Conservation (phyloP, 768 basidiomycete genomes). For the Trametes meyenii region DNA sequence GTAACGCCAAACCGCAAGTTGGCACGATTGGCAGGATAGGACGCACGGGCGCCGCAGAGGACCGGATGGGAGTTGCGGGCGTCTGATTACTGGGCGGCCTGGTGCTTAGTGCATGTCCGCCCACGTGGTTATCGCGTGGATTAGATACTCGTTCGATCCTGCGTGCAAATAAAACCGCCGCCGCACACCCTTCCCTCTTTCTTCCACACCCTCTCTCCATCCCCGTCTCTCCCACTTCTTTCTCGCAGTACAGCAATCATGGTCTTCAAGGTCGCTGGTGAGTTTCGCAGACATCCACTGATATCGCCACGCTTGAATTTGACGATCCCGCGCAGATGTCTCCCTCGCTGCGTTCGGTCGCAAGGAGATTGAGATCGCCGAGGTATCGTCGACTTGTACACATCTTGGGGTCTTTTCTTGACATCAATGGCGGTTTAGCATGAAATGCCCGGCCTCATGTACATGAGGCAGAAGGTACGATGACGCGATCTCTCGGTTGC, state of each 20-base stretch:
- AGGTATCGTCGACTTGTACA: constrained; percentile 55
- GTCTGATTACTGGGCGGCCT: no score
- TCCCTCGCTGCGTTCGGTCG: constrained; percentile 99
- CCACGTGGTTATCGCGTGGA: constrained; percentile 24
- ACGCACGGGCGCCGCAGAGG: not conserved
- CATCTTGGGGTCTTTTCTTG: constrained; percentile 8
- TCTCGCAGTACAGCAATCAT: constrained; percentile 42
- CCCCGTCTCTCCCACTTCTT: constrained; percentile 30
- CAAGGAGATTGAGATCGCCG: constrained; percentile 99
- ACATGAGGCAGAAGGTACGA: constrained; percentile 81
- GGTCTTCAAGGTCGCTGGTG: constrained; percentile 92
- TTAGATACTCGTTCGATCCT: constrained; percentile 24
- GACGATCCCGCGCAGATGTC: constrained; percentile 56
- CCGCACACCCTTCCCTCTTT: constrained; percentile 23
- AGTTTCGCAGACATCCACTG: constrained; percentile 17
- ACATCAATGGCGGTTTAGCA: constrained; percentile 47
- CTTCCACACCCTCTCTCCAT: constrained; percentile 29
- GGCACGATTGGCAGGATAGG: not conserved
- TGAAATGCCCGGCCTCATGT: constrained; percentile 97
- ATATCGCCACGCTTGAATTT: not conserved
- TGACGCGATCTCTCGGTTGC: not conserved
- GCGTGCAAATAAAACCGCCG: constrained; percentile 28
- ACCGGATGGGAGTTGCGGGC: no score
- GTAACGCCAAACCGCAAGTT: no score
- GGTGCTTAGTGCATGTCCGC: no score